Evolutionary conservation across 345 rosid species (phyloP), one percentile per base, ranked within the genome.

Genomic region (Leavenworthia alabamica): DNA sequence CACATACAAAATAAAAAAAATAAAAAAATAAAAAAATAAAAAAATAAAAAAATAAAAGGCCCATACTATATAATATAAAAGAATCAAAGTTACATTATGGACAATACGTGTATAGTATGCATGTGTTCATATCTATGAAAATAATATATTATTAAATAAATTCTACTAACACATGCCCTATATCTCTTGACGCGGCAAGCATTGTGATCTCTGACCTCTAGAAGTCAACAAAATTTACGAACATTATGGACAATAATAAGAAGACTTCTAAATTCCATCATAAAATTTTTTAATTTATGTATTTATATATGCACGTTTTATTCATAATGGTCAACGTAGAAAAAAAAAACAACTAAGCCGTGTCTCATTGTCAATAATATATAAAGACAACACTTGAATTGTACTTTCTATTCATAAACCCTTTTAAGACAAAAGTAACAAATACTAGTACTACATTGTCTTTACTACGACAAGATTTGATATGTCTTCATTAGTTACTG

Each of bases 241-340:
- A 13, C 55, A 45, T 22, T 10, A 45, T 29, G 2, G 63, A 36
- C 11, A 56, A 26, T 26, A 46, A 35, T 17, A 16, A 16, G 22
- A n/a, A n/a, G n/a, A n/a, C n/a, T n/a, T 31, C 14, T 32, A 23
- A 32, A 41, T 15, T 41, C 6, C 2, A 49, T 67, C 56, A 31
- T 40, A 29, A 7, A n/a, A n/a, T n/a, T n/a, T n/a, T n/a, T n/a
- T 31, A 19, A 27, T 36, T 15, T 27, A 50, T 60, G 12, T 31
- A 24, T 36, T 14, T 16, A 49, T 60, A 57, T 41, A 19, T 23
- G 51, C 8, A 68, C 73, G 73, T 68, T 29, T 68, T 50, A 52
- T 33, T 59, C 60, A 67, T 59, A 58, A 14, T 60, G 49, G 67
- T 69, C 73, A 60, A 69, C 56, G 33, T 52, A 19, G 54, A 8